Evolutionary conservation across 371 early-diverging fungal genomes (phyloP), one percentile per base, ranked within the genome.

Genomic region (Blyttiomyces sp.): DNA sequence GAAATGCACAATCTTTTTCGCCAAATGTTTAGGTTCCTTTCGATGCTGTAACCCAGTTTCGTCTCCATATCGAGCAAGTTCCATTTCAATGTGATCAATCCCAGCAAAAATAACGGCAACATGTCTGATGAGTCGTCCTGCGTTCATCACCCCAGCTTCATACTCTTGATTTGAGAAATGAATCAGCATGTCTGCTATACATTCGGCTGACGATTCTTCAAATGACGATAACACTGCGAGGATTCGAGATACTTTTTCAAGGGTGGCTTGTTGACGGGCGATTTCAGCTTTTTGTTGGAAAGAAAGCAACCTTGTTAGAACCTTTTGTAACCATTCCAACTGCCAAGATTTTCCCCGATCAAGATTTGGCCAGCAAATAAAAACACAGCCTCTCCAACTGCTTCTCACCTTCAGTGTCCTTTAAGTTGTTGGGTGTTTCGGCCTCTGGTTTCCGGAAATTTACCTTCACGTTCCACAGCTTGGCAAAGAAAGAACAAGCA

Each of bases 151-250:
- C 26, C 93, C 93, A 42, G 93, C 91, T 13, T 83, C 74, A 69
- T 88, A 91, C 44, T 83, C 76, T 26, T 88, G 88, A 61, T 88
- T 88, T 27, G 95, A 91, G 7, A 96, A 91, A 66, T 93, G 90
- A 36, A 93, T 70, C 30, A 97, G 75, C 93, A 96, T 98, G 54
- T 94, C 94, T 2, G 94, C 94, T 54, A 98, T 96, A 73, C 94
- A 95, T 7, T 93, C 92, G 23, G 97, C 96, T 3, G 95, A 87
- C 6, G 95, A 93, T 66, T 96, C 97, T 79, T 96, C 98, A 76
- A 95, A 98, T 4, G 89, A 90, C 3, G 93, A 91, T 27, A 96
- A 81, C 0, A 95, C 91, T 3, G 90, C 87, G 86, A 95, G 90
- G 54, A 98, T 94, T 52, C 89, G 83, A 59, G 87, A 89, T 11